phyloP scores from a whole-genome alignment of 2,329 filamentous ascomycete genomes.

The Intubia oerlemansii region DNA sequence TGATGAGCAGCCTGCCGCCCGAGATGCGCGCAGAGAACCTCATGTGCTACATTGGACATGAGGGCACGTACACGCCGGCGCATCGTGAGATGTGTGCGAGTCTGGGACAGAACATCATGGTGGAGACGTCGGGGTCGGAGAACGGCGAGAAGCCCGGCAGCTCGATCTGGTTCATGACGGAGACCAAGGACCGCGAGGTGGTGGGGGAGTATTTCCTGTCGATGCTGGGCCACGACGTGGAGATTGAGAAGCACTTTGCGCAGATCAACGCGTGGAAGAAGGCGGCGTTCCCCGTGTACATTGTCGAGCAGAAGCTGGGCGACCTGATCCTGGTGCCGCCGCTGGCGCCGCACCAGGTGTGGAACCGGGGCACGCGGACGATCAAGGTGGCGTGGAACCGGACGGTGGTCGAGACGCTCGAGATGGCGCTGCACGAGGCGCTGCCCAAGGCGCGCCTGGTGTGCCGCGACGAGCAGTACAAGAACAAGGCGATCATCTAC shows the following conservation, averaged over 20 bases:
- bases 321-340: conserved; percentile 91
- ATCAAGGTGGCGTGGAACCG: conserved; percentile 98
- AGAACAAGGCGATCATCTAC: conserved; percentile 91
- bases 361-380: conserved; percentile 88
- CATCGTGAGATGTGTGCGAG: conserved; percentile 97
- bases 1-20: conserved; percentile 79
- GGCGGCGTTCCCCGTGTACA: conserved; percentile 78
- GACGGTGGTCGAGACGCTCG: conserved; percentile 77
- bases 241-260: conserved; percentile 92
- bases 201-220: conserved; percentile 90
- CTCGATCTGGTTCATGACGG: conserved; percentile 98
- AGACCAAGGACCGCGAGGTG: conserved; percentile 73
- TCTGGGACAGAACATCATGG: conserved; percentile 95
- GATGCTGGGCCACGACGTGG: conserved; percentile 84
- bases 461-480: conserved; percentile 95
- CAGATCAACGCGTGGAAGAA: conserved; percentile 91
- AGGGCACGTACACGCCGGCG: conserved; percentile 88
- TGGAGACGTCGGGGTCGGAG: conserved; percentile 58
- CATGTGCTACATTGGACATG: conserved; percentile 96
- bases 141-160: conserved; percentile 66
- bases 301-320: conserved; percentile 75
- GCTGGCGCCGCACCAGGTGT: conserved; percentile 87
- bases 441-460: conserved; percentile 76
- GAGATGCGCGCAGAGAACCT: conserved; percentile 88
- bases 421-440: conserved; percentile 68